Evolutionary conservation across 2,329 filamentous ascomycete species (phyloP).

Genomic region (Aspergillus felis): DNA sequence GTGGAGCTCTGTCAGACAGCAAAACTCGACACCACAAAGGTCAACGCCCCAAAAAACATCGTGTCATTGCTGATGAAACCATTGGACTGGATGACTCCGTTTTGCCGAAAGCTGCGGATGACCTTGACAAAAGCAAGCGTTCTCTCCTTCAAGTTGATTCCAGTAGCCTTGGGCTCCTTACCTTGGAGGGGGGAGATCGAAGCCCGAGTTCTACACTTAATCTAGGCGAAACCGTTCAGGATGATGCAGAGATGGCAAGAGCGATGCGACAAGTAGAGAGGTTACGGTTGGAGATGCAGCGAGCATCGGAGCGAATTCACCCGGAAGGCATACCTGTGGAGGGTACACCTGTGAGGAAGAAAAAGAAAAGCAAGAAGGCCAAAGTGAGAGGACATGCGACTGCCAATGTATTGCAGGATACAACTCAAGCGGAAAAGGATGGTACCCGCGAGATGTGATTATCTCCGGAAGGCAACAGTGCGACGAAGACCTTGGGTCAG

Average conservation of each 20-base stretch:
- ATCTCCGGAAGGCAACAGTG: neutral
- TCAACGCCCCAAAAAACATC: constrained; percentile 55
- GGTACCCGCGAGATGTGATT: neutral
- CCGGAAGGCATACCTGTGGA: constrained; percentile 47
- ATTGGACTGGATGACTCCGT: constrained; percentile 45
- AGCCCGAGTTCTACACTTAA: constrained; percentile 42
- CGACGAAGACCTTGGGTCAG: neutral
- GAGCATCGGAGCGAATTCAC: constrained; percentile 45
- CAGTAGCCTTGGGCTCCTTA: constrained; percentile 70
- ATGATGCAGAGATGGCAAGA: constrained; percentile 83
- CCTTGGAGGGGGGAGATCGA: constrained; percentile 53
- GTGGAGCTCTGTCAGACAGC: constrained; percentile 9
- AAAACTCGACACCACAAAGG: constrained; percentile 30
- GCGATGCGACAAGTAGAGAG: constrained; percentile 87
- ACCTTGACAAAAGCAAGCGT: constrained; percentile 50
- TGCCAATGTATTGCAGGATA: constrained; percentile 1
- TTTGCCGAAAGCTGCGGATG: constrained; percentile 37
- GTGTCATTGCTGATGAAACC: constrained; percentile 71
- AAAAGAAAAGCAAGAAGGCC: constrained; percentile 31
- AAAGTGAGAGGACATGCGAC: neutral
- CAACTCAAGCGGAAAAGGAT: neutral
- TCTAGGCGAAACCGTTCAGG: constrained; percentile 60
- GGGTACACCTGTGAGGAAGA: constrained; percentile 53
- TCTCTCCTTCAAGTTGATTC: constrained; percentile 81
- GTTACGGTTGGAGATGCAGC: constrained; percentile 76